Evolutionary conservation across 1,139 yeast species (phyloP).

Genomic region (Insectozyma bohioensis): DNA sequence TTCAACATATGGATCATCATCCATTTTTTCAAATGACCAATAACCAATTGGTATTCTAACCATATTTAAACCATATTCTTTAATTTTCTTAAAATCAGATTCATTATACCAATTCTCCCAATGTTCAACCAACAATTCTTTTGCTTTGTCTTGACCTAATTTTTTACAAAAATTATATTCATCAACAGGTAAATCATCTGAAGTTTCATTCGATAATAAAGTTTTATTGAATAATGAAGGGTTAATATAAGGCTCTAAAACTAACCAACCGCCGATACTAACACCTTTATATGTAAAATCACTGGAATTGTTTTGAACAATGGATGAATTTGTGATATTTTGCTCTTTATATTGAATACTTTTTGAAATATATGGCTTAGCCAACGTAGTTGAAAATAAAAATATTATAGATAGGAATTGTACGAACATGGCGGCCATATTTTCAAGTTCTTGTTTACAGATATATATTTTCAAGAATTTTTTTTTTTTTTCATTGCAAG

Average conservation of each 20-base stretch:
- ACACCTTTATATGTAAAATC: slow-evolving; percentile 46
- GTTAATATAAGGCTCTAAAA: slow-evolving; percentile 64
- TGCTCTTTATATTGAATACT: no score
- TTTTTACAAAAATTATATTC: slow-evolving; percentile 53
- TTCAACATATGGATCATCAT: slow-evolving; percentile 56
- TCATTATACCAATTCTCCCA: slow-evolving; percentile 58
- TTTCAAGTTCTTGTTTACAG: no score
- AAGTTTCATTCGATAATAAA: slow-evolving; percentile 22
- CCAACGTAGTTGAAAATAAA: no score
- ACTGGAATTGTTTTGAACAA: no score
- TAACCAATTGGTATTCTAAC: slow-evolving; percentile 68
- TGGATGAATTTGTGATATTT: slow-evolving; percentile 1
- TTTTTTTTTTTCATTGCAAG: no score
- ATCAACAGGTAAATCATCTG: slow-evolving; percentile 49
- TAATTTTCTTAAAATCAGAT: slow-evolving; percentile 49
- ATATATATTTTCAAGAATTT: no score
- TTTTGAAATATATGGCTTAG: no score
- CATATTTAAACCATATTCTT: slow-evolving; percentile 53
- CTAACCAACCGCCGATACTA: slow-evolving; percentile 66
- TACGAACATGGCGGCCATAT: no score
- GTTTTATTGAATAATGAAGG: slow-evolving; percentile 53
- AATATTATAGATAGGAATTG: no score
- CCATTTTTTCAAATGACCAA: slow-evolving; percentile 57
- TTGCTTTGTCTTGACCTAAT: slow-evolving; percentile 48
- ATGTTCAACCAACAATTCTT: slow-evolving; percentile 43